Evolutionary conservation across 768 basidiomycete species (phyloP).

Genomic region (Mycena vulgaris): DNA sequence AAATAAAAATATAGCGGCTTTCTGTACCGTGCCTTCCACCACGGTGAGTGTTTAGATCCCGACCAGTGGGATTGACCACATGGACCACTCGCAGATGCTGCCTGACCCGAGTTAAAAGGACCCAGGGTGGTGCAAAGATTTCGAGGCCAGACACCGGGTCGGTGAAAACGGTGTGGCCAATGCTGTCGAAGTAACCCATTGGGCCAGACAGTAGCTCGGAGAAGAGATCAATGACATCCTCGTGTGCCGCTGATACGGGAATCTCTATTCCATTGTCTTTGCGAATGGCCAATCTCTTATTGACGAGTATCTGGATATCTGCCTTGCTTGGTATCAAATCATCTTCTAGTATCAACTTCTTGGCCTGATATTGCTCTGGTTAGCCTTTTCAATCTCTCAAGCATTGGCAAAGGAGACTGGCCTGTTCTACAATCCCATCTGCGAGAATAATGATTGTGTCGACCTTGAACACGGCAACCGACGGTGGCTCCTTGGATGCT

Average conservation of each 20-base stretch:
- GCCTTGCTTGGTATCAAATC: not conserved
- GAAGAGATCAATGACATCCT: not conserved
- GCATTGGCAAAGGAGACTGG: too few species aligned
- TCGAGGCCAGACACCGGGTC: not conserved
- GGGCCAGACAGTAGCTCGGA: not conserved
- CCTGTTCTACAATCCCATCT: not conserved
- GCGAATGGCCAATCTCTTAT: not conserved
- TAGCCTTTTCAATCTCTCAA: too few species aligned
- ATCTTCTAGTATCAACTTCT: not conserved
- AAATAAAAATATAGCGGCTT: not conserved
- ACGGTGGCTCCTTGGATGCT: conserved; percentile 3
- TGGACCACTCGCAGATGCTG: too few species aligned
- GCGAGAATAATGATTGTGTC: not conserved
- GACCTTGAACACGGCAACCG: not conserved
- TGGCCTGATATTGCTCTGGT: too few species aligned
- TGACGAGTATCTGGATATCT: not conserved
- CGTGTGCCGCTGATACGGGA: not conserved
- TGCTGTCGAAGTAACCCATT: not conserved
- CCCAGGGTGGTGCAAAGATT: not conserved
- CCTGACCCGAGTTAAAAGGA: not conserved
- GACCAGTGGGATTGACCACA: not conserved
- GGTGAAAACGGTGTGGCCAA: not conserved
- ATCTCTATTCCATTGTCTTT: not conserved
- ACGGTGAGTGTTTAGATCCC: not conserved
- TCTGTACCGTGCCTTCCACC: not conserved